Evolutionary conservation across 805 yeast genomes (phyloP).

Genomic region (Candida maltosa): DNA sequence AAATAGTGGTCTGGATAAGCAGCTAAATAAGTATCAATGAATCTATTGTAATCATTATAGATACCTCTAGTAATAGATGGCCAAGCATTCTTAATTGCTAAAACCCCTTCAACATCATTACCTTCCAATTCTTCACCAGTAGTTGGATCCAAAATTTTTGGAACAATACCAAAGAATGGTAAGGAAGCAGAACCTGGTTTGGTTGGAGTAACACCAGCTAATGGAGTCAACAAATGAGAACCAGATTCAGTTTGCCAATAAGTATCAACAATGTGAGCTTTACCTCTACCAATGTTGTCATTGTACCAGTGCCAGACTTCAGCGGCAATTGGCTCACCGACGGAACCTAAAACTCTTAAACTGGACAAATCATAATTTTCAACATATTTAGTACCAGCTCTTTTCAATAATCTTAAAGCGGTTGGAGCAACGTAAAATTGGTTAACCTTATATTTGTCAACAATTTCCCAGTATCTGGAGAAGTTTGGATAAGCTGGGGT

Average conservation of each 20-base stretch:
- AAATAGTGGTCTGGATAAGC: conserved; percentile 94
- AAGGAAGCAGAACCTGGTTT: conserved; percentile 97
- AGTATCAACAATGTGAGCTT: conserved; percentile 91
- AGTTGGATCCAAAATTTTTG: conserved; percentile 90
- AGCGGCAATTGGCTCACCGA: conserved; percentile 97
- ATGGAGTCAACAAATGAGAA: conserved; percentile 88
- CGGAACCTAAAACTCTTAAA: conserved; percentile 92
- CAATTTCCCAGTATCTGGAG: conserved; percentile 95
- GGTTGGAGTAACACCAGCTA: conserved; percentile 92
- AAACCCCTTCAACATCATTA: conserved; percentile 93
- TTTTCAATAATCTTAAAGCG: conserved; percentile 83
- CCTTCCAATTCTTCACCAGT: conserved; percentile 80
- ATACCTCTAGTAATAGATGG: conserved; percentile 99
- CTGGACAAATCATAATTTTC: conserved; percentile 77
- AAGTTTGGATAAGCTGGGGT: conserved; percentile 96
- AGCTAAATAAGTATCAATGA: conserved; percentile 84
- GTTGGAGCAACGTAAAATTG: conserved; percentile 99
- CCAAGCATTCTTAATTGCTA: conserved; percentile 89
- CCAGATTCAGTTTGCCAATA: conserved; percentile 99
- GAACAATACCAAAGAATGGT: conserved; percentile 94
- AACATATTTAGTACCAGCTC: conserved; percentile 86
- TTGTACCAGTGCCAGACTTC: conserved; percentile 99
- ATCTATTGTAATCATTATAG: conserved; percentile 82
- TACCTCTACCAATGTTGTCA: conserved; percentile 83
- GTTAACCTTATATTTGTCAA: conserved; percentile 85